A percentile compares a stretch with the other conserved stretches of the same genome.
These are phyloP conservation scores for Aspergillus thermomutatus DNA, from an alignment of 2,329 filamentous ascomycete genomes.

Conservation along the genomic window DNA sequence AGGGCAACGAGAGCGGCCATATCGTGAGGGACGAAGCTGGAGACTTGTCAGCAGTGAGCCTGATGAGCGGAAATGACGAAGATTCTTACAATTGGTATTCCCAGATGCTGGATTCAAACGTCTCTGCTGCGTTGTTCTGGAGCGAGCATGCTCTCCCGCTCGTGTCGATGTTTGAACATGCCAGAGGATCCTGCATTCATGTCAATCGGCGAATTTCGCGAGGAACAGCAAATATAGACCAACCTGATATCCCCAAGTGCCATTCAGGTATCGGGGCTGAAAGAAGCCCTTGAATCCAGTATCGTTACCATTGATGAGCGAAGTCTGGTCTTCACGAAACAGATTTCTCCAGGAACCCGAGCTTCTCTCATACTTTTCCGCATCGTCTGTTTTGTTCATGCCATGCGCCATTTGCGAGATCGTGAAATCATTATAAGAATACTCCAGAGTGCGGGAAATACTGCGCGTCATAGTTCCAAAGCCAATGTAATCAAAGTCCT, in stretches of 20 bases:
- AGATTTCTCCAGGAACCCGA: constrained; percentile 68
- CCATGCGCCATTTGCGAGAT: constrained; percentile 60
- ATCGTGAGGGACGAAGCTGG: constrained; percentile 52
- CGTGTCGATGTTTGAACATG: constrained; percentile 56
- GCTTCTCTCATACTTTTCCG: constrained; percentile 56
- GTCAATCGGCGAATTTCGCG: neutral
- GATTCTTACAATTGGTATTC: constrained; percentile 49
- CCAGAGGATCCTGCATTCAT: constrained; percentile 50
- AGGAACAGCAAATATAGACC: neutral
- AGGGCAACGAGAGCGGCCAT: constrained; percentile 54
- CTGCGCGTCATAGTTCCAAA: constrained; percentile 68
- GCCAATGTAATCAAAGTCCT: constrained; percentile 64
- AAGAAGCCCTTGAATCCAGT: constrained; percentile 71
- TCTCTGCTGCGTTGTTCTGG: constrained; percentile 30
- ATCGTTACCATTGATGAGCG: constrained; percentile 53
- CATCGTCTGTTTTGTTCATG: constrained; percentile 54
- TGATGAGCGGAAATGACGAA: constrained; percentile 48
- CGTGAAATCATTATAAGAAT: constrained; percentile 71
- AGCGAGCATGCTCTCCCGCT: constrained; percentile 31
- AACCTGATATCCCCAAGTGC: constrained; percentile 65
- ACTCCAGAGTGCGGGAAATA: constrained; percentile 70
- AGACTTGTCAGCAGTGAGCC: constrained; percentile 40
- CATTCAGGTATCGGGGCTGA: constrained; percentile 65
- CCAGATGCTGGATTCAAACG: constrained; percentile 36
- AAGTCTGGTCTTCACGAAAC: constrained; percentile 60